phyloP scores from a whole-genome alignment of 192 early-diverging fungal species.

The Backusella sp. region DNA sequence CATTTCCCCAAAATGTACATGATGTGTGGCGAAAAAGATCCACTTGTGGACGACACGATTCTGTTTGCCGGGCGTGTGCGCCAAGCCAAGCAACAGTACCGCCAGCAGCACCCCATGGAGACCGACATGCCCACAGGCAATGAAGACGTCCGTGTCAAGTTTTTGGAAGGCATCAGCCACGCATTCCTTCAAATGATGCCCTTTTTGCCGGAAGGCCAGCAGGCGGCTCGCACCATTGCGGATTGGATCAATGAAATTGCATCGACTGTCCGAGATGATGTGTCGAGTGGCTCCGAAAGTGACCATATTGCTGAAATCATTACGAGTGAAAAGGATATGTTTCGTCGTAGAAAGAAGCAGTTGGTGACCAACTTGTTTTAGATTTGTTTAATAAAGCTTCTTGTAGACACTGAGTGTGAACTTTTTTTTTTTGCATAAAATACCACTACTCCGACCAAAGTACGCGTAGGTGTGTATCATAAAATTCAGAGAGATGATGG shows the following conservation, averaged over 20 bases:
- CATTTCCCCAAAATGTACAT: slow-evolving; percentile 90
- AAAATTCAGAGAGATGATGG: not conserved
- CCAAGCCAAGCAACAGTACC: slow-evolving; percentile 73
- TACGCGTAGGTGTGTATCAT: no score
- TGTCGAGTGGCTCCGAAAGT: not conserved
- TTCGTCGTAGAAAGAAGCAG: slow-evolving; percentile 28
- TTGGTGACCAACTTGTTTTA: slow-evolving; percentile 32
- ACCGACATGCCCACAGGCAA: not conserved
- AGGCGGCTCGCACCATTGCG: slow-evolving; percentile 41
- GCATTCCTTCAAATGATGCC: slow-evolving; percentile 69
- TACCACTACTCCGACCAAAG: no score
- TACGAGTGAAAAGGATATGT: slow-evolving; percentile 40
- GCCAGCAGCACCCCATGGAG: slow-evolving; percentile 33
- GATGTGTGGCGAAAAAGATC: slow-evolving; percentile 95
- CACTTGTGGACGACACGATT: slow-evolving; percentile 95
- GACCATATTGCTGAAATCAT: slow-evolving; percentile 30
- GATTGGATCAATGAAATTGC: slow-evolving; percentile 36
- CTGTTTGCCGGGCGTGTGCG: slow-evolving; percentile 89
- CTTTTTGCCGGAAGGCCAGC: slow-evolving; percentile 70
- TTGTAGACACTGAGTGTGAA: not conserved
- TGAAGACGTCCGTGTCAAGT: slow-evolving; percentile 60
- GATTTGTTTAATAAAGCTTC: not conserved
- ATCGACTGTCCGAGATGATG: not conserved
- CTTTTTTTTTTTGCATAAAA: not conserved
- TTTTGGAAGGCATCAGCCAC: slow-evolving; percentile 70